Percentiles rank a stretch among this genome's conserved stretches.
Evolutionary conservation across 2,329 filamentous ascomycete species (phyloP).

Genomic region (Graphilbum fragrans): DNA sequence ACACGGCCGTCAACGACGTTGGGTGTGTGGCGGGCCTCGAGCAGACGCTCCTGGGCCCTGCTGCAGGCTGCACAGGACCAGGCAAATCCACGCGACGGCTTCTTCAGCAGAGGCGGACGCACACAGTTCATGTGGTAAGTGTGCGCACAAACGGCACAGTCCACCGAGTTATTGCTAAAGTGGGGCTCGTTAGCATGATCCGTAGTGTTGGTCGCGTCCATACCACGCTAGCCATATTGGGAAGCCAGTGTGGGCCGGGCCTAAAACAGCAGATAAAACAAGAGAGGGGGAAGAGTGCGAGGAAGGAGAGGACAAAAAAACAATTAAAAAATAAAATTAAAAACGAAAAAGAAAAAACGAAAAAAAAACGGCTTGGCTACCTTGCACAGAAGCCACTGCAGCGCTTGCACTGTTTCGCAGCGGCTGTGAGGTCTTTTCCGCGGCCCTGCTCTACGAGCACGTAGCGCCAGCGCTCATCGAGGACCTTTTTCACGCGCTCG

Average conservation of each 20-base stretch:
- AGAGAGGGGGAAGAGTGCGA: background rate
- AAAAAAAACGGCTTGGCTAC: slow-evolving; percentile 41
- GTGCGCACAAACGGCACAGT: slow-evolving; percentile 87
- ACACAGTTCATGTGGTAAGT: slow-evolving; percentile 99
- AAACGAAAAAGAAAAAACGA: background rate
- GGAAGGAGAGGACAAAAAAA: background rate
- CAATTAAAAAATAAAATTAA: background rate
- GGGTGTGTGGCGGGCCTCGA: slow-evolving; percentile 82
- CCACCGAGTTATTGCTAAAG: slow-evolving; percentile 77
- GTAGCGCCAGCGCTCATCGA: slow-evolving; percentile 94
- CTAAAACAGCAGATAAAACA: slow-evolving; percentile 9
- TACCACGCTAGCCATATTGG: slow-evolving; percentile 6
- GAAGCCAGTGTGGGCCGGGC: slow-evolving; percentile 7
- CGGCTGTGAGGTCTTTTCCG: slow-evolving; percentile 89
- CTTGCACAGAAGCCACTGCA: slow-evolving; percentile 85
- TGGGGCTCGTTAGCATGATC: slow-evolving; percentile 9
- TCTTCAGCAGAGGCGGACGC: slow-evolving; percentile 80
- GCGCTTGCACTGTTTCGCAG: slow-evolving; percentile 90
- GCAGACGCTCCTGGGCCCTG: slow-evolving; percentile 83
- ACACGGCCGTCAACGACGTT: slow-evolving; percentile 56
- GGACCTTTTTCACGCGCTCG: slow-evolving; percentile 83
- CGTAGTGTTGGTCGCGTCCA: slow-evolving; percentile 8
- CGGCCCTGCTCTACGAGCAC: slow-evolving; percentile 89
- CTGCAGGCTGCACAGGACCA: slow-evolving; percentile 97
- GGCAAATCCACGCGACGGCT: slow-evolving; percentile 91